Base-by-base conservation (phyloP, 352 stramenopile genomes). In the Pythium periplocum region DNA sequence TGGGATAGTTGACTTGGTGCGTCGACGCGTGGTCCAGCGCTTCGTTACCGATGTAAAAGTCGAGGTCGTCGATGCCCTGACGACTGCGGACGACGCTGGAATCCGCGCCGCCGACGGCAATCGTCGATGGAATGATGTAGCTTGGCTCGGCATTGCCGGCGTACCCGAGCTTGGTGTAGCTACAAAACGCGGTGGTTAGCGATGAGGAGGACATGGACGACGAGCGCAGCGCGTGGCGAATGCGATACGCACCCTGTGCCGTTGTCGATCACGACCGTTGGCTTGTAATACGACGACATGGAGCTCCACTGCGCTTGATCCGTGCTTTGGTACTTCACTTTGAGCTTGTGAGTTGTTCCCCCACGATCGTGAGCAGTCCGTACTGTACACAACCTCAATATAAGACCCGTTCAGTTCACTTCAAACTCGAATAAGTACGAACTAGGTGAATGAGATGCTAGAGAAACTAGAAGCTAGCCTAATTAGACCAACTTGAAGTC, bases 131-230 rank as follows among this genome's bases (percentile, higher is more conserved):
- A 55, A 98, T 95, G 55, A 98, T 97, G 76, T 97, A 98, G 59
- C 91, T 93, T 12, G 95, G 95, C 60, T 97, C 87, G 46, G 79
- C 83, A 62, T 98, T 98, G 43, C 93, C 91, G 7, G 95, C 86
- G 61, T 97, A 98, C 26, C 95, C 95, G 78, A 98, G 96, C 76
- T 98, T 98, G 42, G 94, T 98, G 73, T 98, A 98, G 36, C 90
- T 96, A 61, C 17, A 58, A 30, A 38, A 37, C n/a, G 40, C 3
- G 7, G 40, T 35, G 10, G 46, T 41, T 35, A 55, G 49, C 48
- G 33, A 46, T 42, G 32, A 26, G 17, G 0, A 26, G 17, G 17
- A 26, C 17, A 26, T 26, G 17, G 17, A 26, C 17, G 17, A 26
- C 17, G 17, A 26, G 17, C 17, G 17, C 17, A 26, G 17, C 17